Evolutionary conservation across 2,329 filamentous ascomycete genomes (phyloP), one percentile per base, ranked within the genome.

Genomic region (Diplodia intermedia): DNA sequence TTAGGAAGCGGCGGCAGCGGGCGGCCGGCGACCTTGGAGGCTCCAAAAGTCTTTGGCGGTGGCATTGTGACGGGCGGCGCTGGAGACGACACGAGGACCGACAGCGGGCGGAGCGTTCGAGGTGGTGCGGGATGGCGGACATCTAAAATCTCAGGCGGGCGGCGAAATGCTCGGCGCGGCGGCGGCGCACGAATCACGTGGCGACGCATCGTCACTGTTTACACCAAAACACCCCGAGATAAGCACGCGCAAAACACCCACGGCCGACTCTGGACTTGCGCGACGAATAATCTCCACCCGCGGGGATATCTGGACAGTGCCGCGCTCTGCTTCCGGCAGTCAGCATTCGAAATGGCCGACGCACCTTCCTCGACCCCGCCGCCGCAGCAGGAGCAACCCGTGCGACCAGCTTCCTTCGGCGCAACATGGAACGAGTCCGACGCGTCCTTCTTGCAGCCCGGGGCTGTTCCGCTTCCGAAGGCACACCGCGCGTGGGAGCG

Each of bases 1-100:
- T 89, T 88, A 5, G 83, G 85, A 3, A 89, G 82, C 23, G 87
- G 87, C 47, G 87, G 87, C 15, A 89, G 82, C 70, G 84, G 83
- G 49, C 84, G 82, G 69, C 80, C 77, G 29, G 79, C 79, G 71
- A 74, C 29, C 47, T 63, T 62, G 18, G 40, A 38, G 18, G 55
- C 75, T 68, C 79, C 71, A 49, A 71, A 14, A 3, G 71, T 78
- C 76, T 77, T 79, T 79, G 40, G 65, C 71, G 73, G 31, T 57
- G 69, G 65, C 38, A 68, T 61, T 67, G 60, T 43, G 53, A 52
- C 50, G 9, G 67, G 43, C n/a, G 60, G 7, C 9, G 15, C 4
- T 29, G 47, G 11, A 18, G 3, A 36, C 18, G 43, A 18, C 47
- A 18, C n/a, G 43, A 12, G 23, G 26, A 20, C 29, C 29, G 23